Percentiles rank a stretch among this genome's conserved stretches.
Conservation (phyloP, 2,329 filamentous ascomycete species). For the Simplicillium sp. region DNA sequence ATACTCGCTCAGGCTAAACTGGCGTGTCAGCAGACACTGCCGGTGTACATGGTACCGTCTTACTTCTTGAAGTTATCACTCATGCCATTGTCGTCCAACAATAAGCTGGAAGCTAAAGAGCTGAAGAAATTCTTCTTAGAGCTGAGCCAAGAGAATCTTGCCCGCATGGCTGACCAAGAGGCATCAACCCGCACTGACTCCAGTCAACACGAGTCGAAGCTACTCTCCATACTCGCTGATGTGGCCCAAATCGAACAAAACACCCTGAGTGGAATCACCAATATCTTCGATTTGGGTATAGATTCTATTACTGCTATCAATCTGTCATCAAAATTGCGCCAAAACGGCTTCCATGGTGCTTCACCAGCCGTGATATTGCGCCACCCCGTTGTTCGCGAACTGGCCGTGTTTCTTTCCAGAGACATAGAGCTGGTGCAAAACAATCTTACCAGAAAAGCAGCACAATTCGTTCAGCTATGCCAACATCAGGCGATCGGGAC, state of each 20-base stretch:
- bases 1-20: conserved; percentile 40
- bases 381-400: conserved; percentile 39
- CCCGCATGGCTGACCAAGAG: conserved; percentile 20
- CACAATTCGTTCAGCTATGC: conserved; percentile 54
- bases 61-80: conserved; percentile 63
- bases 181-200: too few relatives aligned
- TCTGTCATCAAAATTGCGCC: conserved; percentile 55
- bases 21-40: conserved; percentile 61
- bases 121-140: conserved; percentile 57
- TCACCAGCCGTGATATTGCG: conserved; percentile 60
- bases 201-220: too few relatives aligned
- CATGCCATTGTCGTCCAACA: conserved; percentile 78
- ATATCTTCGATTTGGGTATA: conserved; percentile 76
- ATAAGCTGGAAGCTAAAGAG: conserved; percentile 72
- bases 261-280: conserved; percentile 38
- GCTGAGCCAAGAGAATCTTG: conserved; percentile 51
- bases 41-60: conserved; percentile 85
- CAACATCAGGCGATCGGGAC: conserved; percentile 48
- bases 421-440: not conserved
- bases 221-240: too few relatives aligned
- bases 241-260: too few relatives aligned
- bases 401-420: conserved; percentile 27
- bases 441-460: conserved; percentile 29
- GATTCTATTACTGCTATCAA: conserved; percentile 80
- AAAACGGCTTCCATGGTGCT: conserved; percentile 48